phyloP scores from a whole-genome alignment of 768 basidiomycete genomes.

The Pluteus cervinus region DNA sequence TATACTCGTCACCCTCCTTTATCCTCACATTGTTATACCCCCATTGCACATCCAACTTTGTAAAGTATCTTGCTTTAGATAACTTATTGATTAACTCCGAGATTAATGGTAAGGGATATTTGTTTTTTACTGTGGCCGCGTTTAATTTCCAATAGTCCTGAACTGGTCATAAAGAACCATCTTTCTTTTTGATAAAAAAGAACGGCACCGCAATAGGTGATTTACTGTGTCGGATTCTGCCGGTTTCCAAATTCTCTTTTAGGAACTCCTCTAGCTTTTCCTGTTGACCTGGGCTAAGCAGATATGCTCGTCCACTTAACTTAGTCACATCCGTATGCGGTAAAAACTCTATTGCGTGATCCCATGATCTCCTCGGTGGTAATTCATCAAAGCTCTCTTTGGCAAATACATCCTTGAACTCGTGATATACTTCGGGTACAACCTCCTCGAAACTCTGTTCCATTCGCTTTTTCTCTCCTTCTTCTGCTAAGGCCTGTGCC shows the following conservation, averaged over 20 bases:
- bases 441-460: too few species aligned
- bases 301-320: too few species aligned
- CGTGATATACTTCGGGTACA: too few species aligned
- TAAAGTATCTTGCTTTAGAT: slow-evolving; percentile 20
- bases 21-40: slow-evolving; percentile 30
- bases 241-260: slow-evolving; percentile 19
- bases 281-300: background rate
- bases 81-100: slow-evolving; percentile 20
- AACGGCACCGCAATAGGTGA: slow-evolving; percentile 17
- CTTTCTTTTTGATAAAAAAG: slow-evolving; percentile 21
- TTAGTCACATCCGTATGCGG: too few species aligned
- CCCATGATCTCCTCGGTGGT: too few species aligned
- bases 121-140: slow-evolving; percentile 24
- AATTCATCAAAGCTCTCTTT: too few species aligned
- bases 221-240: slow-evolving; percentile 17
- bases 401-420: too few species aligned
- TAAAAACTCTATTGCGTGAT: too few species aligned
- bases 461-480: too few species aligned
- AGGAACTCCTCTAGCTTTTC: slow-evolving; percentile 14
- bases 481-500: too few species aligned
- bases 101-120: slow-evolving; percentile 30
- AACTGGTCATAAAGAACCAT: slow-evolving; percentile 13
- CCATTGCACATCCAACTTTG: slow-evolving; percentile 30
- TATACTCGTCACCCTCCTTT: slow-evolving; percentile 32
- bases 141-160: slow-evolving; percentile 32